Evolutionary conservation across 192 early-diverging fungal genomes (phyloP).

Genomic region (Coemansia sp.): DNA sequence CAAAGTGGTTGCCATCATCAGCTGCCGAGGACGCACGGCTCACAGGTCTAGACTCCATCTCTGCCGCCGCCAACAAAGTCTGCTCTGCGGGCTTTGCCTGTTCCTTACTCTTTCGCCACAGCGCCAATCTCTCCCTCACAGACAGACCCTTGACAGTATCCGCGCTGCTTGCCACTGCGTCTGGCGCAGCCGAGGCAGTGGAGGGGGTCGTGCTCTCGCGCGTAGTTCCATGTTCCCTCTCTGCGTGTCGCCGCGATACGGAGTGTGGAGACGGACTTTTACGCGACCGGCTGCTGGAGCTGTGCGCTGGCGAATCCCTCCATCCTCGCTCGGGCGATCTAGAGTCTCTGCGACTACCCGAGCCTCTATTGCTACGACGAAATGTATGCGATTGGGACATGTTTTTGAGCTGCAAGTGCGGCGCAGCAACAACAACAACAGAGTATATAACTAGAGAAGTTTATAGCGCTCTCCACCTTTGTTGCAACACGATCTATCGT

Average conservation of each 20-base stretch:
- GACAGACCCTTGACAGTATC: constrained; percentile 71
- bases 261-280: neutral
- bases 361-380: constrained; percentile 36
- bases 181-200: constrained; percentile 28
- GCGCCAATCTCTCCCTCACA: constrained; percentile 77
- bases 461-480: constrained; percentile 1
- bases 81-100: constrained; percentile 12
- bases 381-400: constrained; percentile 43
- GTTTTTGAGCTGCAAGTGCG: constrained; percentile 12
- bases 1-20: constrained; percentile 35
- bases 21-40: constrained; percentile 22
- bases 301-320: neutral
- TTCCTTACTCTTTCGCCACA: constrained; percentile 79
- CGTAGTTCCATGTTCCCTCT: neutral
- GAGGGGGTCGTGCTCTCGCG: constrained; percentile 1
- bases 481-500: neutral
- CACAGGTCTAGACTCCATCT: constrained; percentile 3
- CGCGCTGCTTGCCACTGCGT: constrained; percentile 31
- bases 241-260: neutral
- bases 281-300: neutral
- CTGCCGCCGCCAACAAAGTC: neutral
- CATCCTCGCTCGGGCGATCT: constrained; percentile 23
- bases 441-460: neutral
- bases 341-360: constrained; percentile 20
- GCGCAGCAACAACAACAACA: neutral